Base-by-base conservation (phyloP, 2,329 filamentous ascomycete genomes). In the Colletotrichum eleusines region DNA sequence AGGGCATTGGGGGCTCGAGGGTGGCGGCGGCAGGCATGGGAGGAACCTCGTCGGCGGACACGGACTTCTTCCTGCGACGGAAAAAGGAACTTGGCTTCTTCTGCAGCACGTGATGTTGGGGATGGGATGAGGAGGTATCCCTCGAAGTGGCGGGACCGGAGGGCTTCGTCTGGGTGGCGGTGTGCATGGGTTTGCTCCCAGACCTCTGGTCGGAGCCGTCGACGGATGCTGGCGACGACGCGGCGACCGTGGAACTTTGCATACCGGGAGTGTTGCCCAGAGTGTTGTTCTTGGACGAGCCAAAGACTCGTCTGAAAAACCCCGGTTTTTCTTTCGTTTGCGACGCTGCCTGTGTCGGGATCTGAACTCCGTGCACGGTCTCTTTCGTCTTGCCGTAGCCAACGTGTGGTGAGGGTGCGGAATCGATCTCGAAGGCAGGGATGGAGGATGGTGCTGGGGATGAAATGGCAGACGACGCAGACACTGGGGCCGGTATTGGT, bases 11-110 rank as follows among this genome's bases (percentile, higher is more conserved):
- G 8, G 81, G 80, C 46, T 76, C 55, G 74, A 63, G 50, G 74
- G 78, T 73, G 80, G 80, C 81, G 70, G 80, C 86, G 40, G 81
- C 75, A 0, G 87, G 87, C 38, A 91, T 80, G 11, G 91, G 90
- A 42, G 92, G 90, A 48, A 87, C 87, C 28, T 89, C 86, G 73
- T 97, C 94, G 18, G 90, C 88, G 63, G 68, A 54, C 42, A 94
- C 82, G 6, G 95, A 97, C 87, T 95, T 97, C 88, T 98, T 98
- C 73, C 95, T 89, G 71, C 96, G 88, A 73, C 96, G 89, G 83
- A 98, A 98, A 83, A 99, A 98, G 0, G 94, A 95, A 1, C 95
- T 97, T 5, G 94, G 89, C 80, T 98, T 98, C 84, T 98, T 98
- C 76, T 93, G 92, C 62, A 98, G 83, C 26, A 84, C 81, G 20